A percentile compares a stretch with the other conserved stretches of the same genome.
Evolutionary conservation across 306 rosid genomes (phyloP).

Genomic region (Astragalus membranaceus): DNA sequence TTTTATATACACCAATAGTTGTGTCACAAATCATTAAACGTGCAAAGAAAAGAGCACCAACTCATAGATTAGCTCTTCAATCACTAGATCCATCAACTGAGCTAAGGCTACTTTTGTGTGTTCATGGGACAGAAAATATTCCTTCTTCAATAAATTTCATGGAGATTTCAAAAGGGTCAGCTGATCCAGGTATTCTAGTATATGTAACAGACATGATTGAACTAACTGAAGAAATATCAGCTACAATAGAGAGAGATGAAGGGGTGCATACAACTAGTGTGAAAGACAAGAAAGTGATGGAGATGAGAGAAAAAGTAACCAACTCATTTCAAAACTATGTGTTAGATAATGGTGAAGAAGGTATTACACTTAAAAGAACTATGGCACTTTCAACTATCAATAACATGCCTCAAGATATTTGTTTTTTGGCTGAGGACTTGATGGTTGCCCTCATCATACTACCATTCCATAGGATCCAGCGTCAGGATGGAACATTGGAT

Average conservation of each 20-base stretch:
- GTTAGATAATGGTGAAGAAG: conserved; percentile 38
- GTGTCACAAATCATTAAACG: conserved; percentile 68
- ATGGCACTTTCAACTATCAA: conserved; percentile 53
- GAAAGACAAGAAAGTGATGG: conserved; percentile 37
- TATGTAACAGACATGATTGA: conserved; percentile 71
- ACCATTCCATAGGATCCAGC: conserved; percentile 74
- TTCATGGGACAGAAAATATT: conserved; percentile 67
- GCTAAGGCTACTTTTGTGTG: conserved; percentile 53
- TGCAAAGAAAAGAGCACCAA: conserved; percentile 65
- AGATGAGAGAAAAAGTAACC: conserved; percentile 58
- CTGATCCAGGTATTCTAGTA: conserved; percentile 56
- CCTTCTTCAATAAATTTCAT: conserved; percentile 59
- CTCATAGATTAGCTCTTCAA: conserved; percentile 66
- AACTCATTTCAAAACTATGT: conserved; percentile 42
- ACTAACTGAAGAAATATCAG: conserved; percentile 54
- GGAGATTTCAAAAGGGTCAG: conserved; percentile 64
- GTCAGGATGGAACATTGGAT: conserved; percentile 50
- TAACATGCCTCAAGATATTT: conserved; percentile 55
- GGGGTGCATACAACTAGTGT: conserved; percentile 39
- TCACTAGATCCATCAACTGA: conserved; percentile 55
- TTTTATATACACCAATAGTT: conserved; percentile 56
- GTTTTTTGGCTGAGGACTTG: conserved; percentile 69
- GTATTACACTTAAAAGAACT: conserved; percentile 49
- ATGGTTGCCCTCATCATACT: conserved; percentile 62
- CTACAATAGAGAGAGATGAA: conserved; percentile 38